Evolutionary conservation across 495 filamentous ascomycete genomes (phyloP), one percentile per base, ranked within the genome.

Genomic region (Tirmania nivea): DNA sequence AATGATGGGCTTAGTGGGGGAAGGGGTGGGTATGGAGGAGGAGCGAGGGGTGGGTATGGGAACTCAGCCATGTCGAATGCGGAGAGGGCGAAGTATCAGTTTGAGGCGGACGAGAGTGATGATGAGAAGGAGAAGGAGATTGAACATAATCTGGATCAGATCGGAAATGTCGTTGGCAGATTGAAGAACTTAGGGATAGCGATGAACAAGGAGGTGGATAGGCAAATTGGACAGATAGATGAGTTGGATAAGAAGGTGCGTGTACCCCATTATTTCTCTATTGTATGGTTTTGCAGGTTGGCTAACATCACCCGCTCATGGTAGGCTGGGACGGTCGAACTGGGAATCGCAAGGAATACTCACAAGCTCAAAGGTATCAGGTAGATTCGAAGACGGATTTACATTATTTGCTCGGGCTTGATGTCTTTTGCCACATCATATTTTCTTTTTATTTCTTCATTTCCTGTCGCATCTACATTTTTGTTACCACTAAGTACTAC

Each of bases 71-170:
- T 69, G 11, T 81, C 70, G 48, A 67, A 83, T 14, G 75, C 78
- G 10, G 81, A 86, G 62, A 68, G 81, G 37, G 70, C 75, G 8
- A 85, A 84, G 66, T 88, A 81, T 55, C 83, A 86, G 57, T 90
- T 86, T 63, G 77, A 84, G 64, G 80, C 78, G 10, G 81, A 86
- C 61, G 78, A 75, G 36, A 79, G 83, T 54, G 80, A 87, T 52
- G 83, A 87, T 35, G 75, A 75, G 50, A 78, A 83, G 74, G 84
- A 93, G 62, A 71, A 76, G 49, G 71, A 82, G 63, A 84, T 87
- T 57, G 77, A 84, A 47, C 66, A 71, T 49, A 79, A 78, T 59
- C 59, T 84, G 59, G 73, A 80, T 61, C 67, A 75, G 42, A 65
- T 81, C n/a, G 63, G 74, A 37, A 69, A 72, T 42, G 76, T 75